Evolutionary conservation across 192 early-diverging fungal species (phyloP).

Genomic region (Haplosporangium gracile): DNA sequence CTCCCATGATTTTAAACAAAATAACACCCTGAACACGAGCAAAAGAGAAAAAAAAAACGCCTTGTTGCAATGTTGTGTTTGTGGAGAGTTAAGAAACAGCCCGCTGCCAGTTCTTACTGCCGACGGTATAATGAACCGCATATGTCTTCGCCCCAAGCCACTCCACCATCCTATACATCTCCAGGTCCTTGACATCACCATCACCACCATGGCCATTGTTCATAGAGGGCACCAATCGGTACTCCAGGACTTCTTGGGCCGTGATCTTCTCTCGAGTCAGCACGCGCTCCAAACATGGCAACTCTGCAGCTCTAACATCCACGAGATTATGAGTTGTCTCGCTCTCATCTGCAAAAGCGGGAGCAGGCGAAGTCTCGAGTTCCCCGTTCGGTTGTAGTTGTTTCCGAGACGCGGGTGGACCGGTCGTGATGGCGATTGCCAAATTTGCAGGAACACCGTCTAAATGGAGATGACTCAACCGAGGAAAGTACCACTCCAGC

Average conservation of each 20-base stretch:
- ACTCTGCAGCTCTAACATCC: neutral
- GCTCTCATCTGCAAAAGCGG: neutral
- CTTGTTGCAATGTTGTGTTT: neutral
- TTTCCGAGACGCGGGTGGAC: neutral
- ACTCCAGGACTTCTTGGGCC: neutral
- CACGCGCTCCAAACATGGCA: neutral
- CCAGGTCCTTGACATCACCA: neutral
- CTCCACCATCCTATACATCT: neutral
- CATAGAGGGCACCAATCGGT: neutral
- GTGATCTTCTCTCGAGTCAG: neutral
- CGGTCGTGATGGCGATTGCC: neutral
- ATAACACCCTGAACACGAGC: neutral
- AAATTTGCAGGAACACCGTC: neutral
- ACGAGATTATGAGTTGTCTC: neutral
- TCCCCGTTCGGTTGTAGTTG: no score
- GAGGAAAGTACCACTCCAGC: neutral
- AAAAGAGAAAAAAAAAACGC: neutral
- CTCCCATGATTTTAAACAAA: neutral
- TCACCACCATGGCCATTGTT: neutral
- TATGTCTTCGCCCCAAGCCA: neutral
- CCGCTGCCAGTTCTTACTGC: neutral
- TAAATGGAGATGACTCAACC: neutral
- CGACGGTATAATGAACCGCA: neutral
- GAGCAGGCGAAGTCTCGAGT: neutral
- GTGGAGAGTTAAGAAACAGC: neutral